Evolutionary conservation across 306 rosid species (phyloP).

Genomic region (Lupinus albus): DNA sequence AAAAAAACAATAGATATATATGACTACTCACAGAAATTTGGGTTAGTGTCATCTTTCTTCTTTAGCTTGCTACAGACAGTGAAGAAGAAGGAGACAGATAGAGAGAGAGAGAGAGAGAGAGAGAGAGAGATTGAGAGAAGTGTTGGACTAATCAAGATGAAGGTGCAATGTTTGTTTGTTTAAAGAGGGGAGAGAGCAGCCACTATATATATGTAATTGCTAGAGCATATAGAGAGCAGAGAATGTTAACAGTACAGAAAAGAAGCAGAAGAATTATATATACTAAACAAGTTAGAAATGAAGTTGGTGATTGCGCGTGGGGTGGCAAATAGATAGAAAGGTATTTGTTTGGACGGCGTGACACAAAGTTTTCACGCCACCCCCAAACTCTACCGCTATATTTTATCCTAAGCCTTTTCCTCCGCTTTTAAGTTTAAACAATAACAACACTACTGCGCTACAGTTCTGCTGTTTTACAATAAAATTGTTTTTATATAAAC

Average conservation of each 20-base stretch:
- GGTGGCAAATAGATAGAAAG: constrained; percentile 71
- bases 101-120: too few relatives aligned
- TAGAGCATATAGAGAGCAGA: constrained; percentile 26
- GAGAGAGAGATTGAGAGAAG: constrained; percentile 3
- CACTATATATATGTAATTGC: constrained; percentile 29
- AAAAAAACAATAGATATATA: too few relatives aligned
- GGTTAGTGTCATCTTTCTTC: constrained; percentile 41
- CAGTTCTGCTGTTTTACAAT: too few relatives aligned
- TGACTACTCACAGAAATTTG: constrained; percentile 55
- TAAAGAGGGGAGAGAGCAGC: constrained; percentile 21
- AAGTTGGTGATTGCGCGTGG: constrained; percentile 92
- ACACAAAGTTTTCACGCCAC: constrained; percentile 88
- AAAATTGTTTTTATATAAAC: not conserved
- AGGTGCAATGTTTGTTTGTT: constrained; percentile 37
- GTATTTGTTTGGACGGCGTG: constrained; percentile 93
- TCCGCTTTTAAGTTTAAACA: constrained; percentile 10
- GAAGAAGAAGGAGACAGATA: constrained; percentile 15
- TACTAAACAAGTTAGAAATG: constrained; percentile 29
- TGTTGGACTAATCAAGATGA: constrained; percentile 21
- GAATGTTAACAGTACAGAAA: constrained; percentile 47
- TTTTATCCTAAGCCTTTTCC: constrained; percentile 48
- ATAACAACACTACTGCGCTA: too few relatives aligned
- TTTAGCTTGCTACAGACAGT: constrained; percentile 23
- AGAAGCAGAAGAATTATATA: constrained; percentile 48
- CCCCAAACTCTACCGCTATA: constrained; percentile 58